Evolutionary conservation across 257 asterid species (phyloP).

Genomic region (Vinca minor): DNA sequence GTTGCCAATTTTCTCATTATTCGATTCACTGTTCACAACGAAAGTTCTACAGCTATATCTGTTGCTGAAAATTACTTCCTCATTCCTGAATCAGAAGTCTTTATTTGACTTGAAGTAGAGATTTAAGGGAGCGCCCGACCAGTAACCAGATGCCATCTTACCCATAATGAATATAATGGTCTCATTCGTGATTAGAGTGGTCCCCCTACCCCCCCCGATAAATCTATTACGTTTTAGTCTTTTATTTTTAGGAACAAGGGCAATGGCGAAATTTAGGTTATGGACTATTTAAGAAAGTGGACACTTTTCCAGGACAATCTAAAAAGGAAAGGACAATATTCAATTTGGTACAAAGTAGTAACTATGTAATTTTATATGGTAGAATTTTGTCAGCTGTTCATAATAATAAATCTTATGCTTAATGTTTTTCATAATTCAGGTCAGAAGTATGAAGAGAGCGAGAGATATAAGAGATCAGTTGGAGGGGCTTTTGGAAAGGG

Average conservation of each 20-base stretch:
- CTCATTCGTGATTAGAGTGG: not conserved
- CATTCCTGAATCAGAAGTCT: not conserved
- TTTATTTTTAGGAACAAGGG: not conserved
- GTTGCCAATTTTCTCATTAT: not conserved
- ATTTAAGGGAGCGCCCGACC: not conserved
- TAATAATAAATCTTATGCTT: not conserved
- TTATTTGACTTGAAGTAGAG: not conserved
- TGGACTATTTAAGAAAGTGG: not conserved
- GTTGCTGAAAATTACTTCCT: not conserved
- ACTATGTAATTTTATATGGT: not conserved
- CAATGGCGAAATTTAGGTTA: not conserved
- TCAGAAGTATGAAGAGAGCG: slow-evolving; percentile 92
- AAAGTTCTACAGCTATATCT: not conserved
- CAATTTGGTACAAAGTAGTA: not conserved
- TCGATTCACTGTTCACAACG: not conserved
- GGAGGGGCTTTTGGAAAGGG: slow-evolving; percentile 82
- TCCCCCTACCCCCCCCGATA: too few species aligned
- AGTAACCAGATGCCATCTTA: too few species aligned
- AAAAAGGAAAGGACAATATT: not conserved
- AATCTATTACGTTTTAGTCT: not conserved
- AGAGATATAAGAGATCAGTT: slow-evolving; percentile 92
- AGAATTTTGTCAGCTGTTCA: not conserved
- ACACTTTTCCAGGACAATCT: not conserved
- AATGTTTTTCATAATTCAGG: slow-evolving; percentile 32
- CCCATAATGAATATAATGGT: not conserved